Evolutionary conservation across 2,329 filamentous ascomycete species (phyloP).

Genomic region (Penicillium hordei): DNA sequence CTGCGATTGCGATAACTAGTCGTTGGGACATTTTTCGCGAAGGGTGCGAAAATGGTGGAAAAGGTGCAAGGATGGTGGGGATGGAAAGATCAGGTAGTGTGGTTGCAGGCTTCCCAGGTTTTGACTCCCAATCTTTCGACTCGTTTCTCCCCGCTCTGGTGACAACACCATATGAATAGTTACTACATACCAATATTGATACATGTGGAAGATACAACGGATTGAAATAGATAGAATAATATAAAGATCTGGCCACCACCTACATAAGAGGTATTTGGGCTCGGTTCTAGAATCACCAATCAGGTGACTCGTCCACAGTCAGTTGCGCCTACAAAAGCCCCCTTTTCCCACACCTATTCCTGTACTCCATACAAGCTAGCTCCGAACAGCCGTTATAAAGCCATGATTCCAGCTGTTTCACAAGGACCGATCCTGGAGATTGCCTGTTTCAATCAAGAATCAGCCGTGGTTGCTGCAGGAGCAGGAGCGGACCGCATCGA

Average conservation of each 20-base stretch:
- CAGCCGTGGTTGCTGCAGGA: conserved; percentile 44
- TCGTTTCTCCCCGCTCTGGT: neutral
- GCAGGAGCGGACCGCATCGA: conserved; percentile 54
- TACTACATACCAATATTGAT: neutral
- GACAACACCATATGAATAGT: neutral
- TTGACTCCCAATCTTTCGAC: neutral
- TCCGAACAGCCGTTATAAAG: neutral
- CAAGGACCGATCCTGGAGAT: conserved; percentile 40
- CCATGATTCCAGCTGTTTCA: neutral
- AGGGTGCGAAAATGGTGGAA: neutral
- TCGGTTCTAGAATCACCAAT: neutral
- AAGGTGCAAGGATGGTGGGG: too few species aligned
- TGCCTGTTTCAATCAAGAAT: conserved; percentile 50
- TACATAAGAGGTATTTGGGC: neutral
- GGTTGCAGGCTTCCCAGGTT: neutral
- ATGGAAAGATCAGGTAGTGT: conserved; percentile 20
- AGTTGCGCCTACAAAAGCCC: neutral
- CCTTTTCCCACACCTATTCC: neutral
- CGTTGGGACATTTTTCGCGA: conserved; percentile 31
- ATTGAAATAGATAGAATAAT: neutral
- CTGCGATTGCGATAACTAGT: conserved; percentile 54
- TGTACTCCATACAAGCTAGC: neutral
- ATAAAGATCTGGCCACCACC: neutral
- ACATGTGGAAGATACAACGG: neutral
- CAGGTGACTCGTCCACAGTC: neutral